Percentiles rank a stretch among this genome's conserved stretches.
Evolutionary conservation across 2,329 filamentous ascomycete genomes (phyloP).

Genomic region (Fusarium pininemorale): DNA sequence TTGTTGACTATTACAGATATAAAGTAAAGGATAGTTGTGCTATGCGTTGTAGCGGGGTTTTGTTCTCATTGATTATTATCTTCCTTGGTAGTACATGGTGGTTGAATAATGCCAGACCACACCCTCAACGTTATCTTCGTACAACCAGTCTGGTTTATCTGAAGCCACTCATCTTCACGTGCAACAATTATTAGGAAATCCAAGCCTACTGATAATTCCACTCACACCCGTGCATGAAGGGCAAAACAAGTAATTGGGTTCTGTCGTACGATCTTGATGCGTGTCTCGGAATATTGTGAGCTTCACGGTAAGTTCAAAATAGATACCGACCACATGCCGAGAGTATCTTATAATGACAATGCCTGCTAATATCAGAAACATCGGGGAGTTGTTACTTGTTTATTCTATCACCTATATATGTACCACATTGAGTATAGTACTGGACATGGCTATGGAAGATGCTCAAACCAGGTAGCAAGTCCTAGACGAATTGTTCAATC

Average conservation of each 20-base stretch:
- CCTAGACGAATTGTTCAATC: not conserved
- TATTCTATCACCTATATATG: not conserved
- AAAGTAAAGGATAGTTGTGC: not conserved
- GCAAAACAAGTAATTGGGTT: too few species aligned
- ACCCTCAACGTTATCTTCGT: too few species aligned
- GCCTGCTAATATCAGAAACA: not conserved
- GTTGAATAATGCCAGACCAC: rapidly evolving
- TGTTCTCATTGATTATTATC: not conserved
- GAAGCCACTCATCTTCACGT: not conserved
- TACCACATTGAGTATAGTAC: not conserved
- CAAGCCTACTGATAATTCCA: too few species aligned
- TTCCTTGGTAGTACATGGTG: not conserved
- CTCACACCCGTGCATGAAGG: not conserved
- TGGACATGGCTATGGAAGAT: not conserved
- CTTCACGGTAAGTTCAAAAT: not conserved
- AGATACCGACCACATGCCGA: not conserved
- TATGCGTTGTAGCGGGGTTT: not conserved
- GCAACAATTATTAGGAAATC: not conserved
- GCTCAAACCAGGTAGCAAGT: not conserved
- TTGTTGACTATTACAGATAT: not conserved
- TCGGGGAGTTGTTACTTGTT: not conserved
- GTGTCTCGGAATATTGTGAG: not conserved
- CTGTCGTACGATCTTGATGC: not conserved
- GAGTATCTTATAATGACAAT: not conserved
- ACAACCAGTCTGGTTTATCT: not conserved